phyloP scores from a whole-genome alignment of 2,329 filamentous ascomycete species.

The Penicillium sp. region DNA sequence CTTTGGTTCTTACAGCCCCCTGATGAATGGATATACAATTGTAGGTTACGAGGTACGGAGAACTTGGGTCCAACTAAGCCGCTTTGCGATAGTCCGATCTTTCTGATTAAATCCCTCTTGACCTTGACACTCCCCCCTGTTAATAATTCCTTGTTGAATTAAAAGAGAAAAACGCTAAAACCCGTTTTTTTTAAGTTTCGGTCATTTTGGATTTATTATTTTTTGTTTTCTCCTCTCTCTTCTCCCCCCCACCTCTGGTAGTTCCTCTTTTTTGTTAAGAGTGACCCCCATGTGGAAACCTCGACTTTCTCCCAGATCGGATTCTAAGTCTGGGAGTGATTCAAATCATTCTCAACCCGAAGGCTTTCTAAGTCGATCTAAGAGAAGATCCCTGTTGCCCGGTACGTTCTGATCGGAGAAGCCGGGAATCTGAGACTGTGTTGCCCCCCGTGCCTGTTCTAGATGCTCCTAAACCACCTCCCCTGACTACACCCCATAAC shows the following conservation, averaged over 20 bases:
- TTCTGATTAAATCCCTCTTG: not conserved
- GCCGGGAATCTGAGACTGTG: not conserved
- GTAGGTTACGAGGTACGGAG: not conserved
- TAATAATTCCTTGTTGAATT: not conserved
- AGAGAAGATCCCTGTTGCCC: slow-evolving; percentile 32
- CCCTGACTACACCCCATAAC: not conserved
- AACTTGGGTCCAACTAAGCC: slow-evolving; percentile 7
- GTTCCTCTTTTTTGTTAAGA: not conserved
- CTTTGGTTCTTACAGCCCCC: not conserved
- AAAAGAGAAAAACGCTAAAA: not conserved
- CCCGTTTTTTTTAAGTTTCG: slow-evolving; percentile 1
- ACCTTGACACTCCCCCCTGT: not conserved
- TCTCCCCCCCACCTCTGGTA: slow-evolving; percentile 13
- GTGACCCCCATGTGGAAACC: slow-evolving; percentile 41
- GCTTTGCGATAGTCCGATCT: slow-evolving; percentile 15
- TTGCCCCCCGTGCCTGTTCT: not conserved
- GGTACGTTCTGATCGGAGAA: slow-evolving; percentile 15
- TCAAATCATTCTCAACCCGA: slow-evolving; percentile 30
- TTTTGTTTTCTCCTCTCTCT: slow-evolving; percentile 4
- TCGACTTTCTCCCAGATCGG: slow-evolving; percentile 40
- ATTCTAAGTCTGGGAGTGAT: slow-evolving; percentile 39
- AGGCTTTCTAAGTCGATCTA: slow-evolving; percentile 38
- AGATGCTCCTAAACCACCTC: slow-evolving; percentile 4
- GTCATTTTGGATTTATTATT: slow-evolving; percentile 4
- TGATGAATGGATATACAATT: not conserved